Percentiles rank a stretch among this genome's conserved stretches.
These are phyloP conservation scores for Senna tora DNA, from an alignment of 306 rosid genomes.

Conservation along the genomic window DNA sequence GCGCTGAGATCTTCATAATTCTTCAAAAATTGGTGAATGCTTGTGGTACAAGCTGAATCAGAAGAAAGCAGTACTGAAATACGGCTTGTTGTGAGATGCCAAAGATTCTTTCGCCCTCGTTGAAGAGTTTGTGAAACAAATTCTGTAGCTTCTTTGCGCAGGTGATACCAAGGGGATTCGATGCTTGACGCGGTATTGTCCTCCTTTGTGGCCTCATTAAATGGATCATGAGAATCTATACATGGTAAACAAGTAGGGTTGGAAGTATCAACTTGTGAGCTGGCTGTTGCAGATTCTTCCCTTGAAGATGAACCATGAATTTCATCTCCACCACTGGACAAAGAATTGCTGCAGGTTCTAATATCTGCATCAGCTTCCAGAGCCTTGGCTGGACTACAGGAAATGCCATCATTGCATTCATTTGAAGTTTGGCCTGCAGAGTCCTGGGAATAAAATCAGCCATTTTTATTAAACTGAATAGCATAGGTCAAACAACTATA, in stretches of 20 bases:
- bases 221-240: constrained; percentile 41
- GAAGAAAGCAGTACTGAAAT: constrained; percentile 93
- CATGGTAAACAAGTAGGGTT: constrained; percentile 38
- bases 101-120: constrained; percentile 90
- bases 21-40: constrained; percentile 96
- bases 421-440: constrained; percentile 50
- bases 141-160: constrained; percentile 83
- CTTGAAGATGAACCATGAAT: constrained; percentile 48
- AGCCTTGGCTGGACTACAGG: constrained; percentile 48
- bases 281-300: constrained; percentile 48
- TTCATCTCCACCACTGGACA: constrained; percentile 46
- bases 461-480: constrained; percentile 32
- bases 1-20: constrained; percentile 88
- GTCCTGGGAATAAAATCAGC: constrained; percentile 58
- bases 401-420: constrained; percentile 47
- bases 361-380: constrained; percentile 54
- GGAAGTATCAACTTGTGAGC: constrained; percentile 52
- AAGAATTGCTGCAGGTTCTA: constrained; percentile 48
- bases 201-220: constrained; percentile 59
- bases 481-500: constrained; percentile 34
- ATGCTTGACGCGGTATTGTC: constrained; percentile 63
- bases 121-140: constrained; percentile 91
- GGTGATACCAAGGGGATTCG: constrained; percentile 95
- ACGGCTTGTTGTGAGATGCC: constrained; percentile 97
- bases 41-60: constrained; percentile 77